Evolutionary conservation across 345 rosid species (phyloP).

Genomic region (Syzygium jambos): DNA sequence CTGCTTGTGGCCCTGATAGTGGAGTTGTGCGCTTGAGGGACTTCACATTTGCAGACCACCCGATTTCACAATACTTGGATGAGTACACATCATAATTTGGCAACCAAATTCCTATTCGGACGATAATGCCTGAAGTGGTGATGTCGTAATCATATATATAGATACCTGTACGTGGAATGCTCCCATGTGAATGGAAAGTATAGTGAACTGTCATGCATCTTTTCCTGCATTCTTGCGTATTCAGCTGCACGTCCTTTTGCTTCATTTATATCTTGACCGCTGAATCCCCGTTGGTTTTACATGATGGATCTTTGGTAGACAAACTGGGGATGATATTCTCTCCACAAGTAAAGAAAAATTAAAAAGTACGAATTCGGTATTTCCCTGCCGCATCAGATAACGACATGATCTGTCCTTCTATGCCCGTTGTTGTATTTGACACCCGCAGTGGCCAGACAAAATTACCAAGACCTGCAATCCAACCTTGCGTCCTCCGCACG

Average conservation of each 20-base stretch:
- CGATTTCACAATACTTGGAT: conserved; percentile 5
- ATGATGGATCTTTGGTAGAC: background rate
- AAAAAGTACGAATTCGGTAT: background rate
- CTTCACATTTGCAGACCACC: conserved; percentile 26
- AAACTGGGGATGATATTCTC: background rate
- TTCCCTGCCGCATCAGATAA: background rate
- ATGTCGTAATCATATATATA: background rate
- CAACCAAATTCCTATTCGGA: conserved; percentile 11
- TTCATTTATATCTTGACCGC: background rate
- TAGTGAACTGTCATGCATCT: background rate
- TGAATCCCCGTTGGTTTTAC: background rate
- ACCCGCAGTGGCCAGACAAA: background rate
- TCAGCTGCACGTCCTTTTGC: background rate
- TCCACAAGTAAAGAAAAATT: background rate
- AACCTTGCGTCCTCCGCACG: background rate
- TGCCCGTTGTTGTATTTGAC: background rate
- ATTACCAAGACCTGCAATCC: background rate
- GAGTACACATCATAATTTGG: conserved; percentile 38
- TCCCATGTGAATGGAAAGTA: background rate
- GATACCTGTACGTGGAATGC: background rate
- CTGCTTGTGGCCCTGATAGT: conserved; percentile 3
- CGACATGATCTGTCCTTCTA: background rate
- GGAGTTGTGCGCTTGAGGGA: conserved; percentile 18
- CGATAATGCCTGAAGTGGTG: conserved; percentile 3
- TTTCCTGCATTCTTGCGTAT: background rate